Evolutionary conservation across 2,329 filamentous ascomycete genomes (phyloP).

Genomic region (Sclerotinia spermophila): DNA sequence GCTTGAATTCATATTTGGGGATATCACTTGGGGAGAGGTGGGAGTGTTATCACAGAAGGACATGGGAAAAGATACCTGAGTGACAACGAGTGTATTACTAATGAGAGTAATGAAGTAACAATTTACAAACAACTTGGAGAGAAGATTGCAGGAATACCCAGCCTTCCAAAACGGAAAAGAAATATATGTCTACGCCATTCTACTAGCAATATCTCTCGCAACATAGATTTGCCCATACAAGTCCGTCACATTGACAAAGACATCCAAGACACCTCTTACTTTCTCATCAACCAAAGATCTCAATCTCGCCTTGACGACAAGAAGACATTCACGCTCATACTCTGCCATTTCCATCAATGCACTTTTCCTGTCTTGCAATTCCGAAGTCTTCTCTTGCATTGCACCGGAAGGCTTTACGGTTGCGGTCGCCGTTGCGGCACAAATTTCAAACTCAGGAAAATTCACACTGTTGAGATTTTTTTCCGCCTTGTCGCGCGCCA

Average conservation of each 20-base stretch:
- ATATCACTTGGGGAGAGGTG: background rate
- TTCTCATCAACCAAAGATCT: background rate
- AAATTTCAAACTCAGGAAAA: conserved; percentile 25
- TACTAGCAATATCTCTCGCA: conserved; percentile 17
- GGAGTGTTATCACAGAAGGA: too few relatives aligned
- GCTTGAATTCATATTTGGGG: background rate
- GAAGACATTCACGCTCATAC: background rate
- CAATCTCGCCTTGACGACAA: background rate
- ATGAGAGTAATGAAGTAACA: background rate
- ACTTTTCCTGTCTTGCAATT: background rate
- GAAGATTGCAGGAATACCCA: too few relatives aligned
- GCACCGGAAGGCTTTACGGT: background rate
- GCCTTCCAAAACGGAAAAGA: background rate
- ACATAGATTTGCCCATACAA: conserved; percentile 22
- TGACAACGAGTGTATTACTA: background rate
- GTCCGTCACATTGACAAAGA: conserved; percentile 21
- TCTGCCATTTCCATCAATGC: background rate
- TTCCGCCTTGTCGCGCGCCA: conserved; percentile 35
- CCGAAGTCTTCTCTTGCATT: background rate
- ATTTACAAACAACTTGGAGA: background rate
- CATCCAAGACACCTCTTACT: background rate
- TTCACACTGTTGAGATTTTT: conserved; percentile 37
- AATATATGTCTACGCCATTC: background rate
- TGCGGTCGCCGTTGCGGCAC: too few relatives aligned
- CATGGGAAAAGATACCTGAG: background rate